Conservation (phyloP, 2,329 filamentous ascomycete genomes). For the Beauveria medogensis region DNA sequence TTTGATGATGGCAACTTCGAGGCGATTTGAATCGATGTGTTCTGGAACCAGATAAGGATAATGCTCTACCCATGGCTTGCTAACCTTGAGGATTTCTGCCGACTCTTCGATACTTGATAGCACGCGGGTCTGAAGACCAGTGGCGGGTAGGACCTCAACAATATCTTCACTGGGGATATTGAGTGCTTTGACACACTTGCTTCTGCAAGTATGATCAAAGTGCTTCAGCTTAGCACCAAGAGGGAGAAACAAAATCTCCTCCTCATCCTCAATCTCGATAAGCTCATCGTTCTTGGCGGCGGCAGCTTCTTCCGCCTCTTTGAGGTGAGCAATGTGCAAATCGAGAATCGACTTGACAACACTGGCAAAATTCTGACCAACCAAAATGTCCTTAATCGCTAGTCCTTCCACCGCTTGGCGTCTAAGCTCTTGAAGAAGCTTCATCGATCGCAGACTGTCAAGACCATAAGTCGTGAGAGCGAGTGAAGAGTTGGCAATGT, state of each 20-base stretch:
- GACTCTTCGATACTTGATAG: conserved; percentile 9
- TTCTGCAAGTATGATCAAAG: conserved; percentile 10
- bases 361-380: conserved; percentile 4
- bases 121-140: conserved; percentile 8
- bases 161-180: conserved; percentile 7
- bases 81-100: conserved; percentile 3
- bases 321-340: background rate
- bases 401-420: conserved; percentile 5
- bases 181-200: conserved; percentile 7
- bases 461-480: conserved; percentile 8
- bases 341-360: conserved; percentile 4
- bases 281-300: conserved; percentile 2
- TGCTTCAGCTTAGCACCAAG: conserved; percentile 9
- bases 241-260: conserved; percentile 6
- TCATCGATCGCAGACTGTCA: conserved; percentile 9
- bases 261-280: conserved; percentile 10
- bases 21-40: conserved; percentile 11
- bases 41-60: conserved; percentile 12
- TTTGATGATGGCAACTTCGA: conserved; percentile 10
- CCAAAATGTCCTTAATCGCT: conserved; percentile 7
- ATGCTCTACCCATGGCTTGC: conserved; percentile 11
- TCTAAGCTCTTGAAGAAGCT: conserved; percentile 8
- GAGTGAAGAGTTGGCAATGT: background rate
- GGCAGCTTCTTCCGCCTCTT: conserved; percentile 1
- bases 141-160: conserved; percentile 9